Evolutionary conservation across 179 eudicot genomes (phyloP).

Genomic region (Vitellaria paradoxa): DNA sequence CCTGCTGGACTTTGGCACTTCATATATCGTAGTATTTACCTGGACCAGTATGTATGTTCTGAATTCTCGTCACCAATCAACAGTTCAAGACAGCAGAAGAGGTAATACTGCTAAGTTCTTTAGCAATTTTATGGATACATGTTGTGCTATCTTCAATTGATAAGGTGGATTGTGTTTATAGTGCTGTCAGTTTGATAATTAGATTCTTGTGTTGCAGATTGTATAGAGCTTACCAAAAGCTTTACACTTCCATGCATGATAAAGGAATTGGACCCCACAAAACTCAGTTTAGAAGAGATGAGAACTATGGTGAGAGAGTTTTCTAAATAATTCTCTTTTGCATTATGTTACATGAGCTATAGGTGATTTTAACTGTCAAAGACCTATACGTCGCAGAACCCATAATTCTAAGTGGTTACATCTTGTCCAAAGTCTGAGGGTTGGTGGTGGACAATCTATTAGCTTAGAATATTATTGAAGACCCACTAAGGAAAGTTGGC

Average conservation of each 20-base stretch:
- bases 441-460: neutral
- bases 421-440: neutral
- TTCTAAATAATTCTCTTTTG: neutral
- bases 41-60: slow-evolving; percentile 89
- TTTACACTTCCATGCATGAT: slow-evolving; percentile 88
- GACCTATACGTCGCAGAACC: neutral
- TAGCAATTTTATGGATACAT: neutral
- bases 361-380: neutral
- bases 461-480: no score
- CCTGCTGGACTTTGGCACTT: slow-evolving; percentile 97
- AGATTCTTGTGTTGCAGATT: slow-evolving; percentile 46
- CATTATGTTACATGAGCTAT: neutral
- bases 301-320: slow-evolving; percentile 63
- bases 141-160: neutral
- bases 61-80: slow-evolving; percentile 87
- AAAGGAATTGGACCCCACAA: slow-evolving; percentile 79
- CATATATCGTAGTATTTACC: slow-evolving; percentile 80
- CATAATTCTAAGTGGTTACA: neutral
- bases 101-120: slow-evolving; percentile 33
- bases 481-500: no score
- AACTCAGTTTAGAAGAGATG: slow-evolving; percentile 97
- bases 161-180: slow-evolving; percentile 4
- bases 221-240: slow-evolving; percentile 86
- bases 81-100: slow-evolving; percentile 73
- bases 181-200: neutral